Base-by-base conservation (phyloP, 78 protist species). In the Trichosphaerium sp. region DNA sequence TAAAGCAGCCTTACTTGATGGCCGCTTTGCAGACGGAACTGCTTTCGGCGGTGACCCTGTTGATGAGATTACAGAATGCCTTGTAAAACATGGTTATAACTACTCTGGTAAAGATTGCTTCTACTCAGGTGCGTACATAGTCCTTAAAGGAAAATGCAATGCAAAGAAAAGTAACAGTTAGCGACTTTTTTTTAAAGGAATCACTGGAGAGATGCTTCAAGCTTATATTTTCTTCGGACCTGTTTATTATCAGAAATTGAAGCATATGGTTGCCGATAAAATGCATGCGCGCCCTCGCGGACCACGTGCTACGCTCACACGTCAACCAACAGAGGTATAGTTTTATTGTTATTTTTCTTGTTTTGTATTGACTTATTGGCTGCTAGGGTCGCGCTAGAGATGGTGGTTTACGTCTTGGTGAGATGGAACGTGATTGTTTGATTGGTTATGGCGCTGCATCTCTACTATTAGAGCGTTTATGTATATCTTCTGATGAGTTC, bases 351-450 rank as follows among this genome's bases (percentile, higher is more conserved):
- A n/a, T n/a, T n/a, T n/a, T n/a, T n/a, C n/a, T n/a, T n/a, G n/a
- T n/a, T n/a, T n/a, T 55, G 10, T 44, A 44, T 44, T n/a, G n/a
- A n/a, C n/a, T n/a, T n/a, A n/a, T n/a, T n/a, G n/a, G n/a, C n/a
- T n/a, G n/a, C n/a, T 25, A 58, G 65, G 98, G 98, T 43, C 83
- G 99, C 23, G 61, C 98, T 49, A 54, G 97, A 4, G 97, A 90
- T 48, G 99, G 99, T 28, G 99, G 99, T 18, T 85, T 97, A 38
- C 91, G 99, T 3, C 75, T 98, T 18, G 99, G 99, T 39, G 99
- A 95, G 88, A 97, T 97, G 99, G 99, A 90, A 49, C 58, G 97
- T 25, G 99, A 95, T 71, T 94, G 97, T 52, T 82, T 96, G 32
- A 73, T 96, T 14, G 98, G 91, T 18, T 83, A 89, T 69, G 98